Percentiles rank a stretch among this genome's conserved stretches.
Conservation (phyloP, 257 asterid species). For the Penstemon davidsonii region DNA sequence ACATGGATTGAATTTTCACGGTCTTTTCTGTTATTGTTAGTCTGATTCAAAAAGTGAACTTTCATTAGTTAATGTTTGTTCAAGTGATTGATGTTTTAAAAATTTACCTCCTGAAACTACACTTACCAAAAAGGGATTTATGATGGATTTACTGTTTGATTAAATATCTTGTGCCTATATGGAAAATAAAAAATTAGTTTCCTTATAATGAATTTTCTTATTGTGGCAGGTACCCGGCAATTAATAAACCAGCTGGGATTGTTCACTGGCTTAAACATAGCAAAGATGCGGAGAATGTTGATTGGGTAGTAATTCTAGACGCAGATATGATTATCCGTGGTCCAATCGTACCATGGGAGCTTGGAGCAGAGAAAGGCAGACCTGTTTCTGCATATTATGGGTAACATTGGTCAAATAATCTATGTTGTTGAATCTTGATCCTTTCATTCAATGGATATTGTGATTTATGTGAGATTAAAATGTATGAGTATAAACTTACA, state of each 20-base stretch:
- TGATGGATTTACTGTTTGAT: constrained; percentile 8
- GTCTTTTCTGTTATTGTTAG: neutral
- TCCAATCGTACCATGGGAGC: constrained; percentile 96
- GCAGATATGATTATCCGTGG: constrained; percentile 98
- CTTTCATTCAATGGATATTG: neutral
- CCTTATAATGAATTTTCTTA: neutral
- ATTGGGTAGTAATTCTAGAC: constrained; percentile 93
- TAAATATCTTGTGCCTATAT: neutral
- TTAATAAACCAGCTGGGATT: constrained; percentile 96
- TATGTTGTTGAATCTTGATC: neutral
- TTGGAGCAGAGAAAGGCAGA: constrained; percentile 93
- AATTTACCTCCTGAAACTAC: constrained; percentile 10
- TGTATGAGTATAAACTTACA: neutral
- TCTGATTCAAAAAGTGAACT: constrained; percentile 16
- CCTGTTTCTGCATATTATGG: constrained; percentile 97
- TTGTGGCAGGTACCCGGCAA: constrained; percentile 88
- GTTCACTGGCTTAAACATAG: constrained; percentile 92
- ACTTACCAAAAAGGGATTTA: neutral
- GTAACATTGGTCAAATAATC: constrained; percentile 38
- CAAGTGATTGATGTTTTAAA: neutral
- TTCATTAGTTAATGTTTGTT: neutral
- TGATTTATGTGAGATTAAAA: neutral
- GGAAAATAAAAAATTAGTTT: neutral
- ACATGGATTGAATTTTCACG: neutral
- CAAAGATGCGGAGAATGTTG: constrained; percentile 87